Evolutionary conservation across 768 basidiomycete genomes (phyloP).

Genomic region (Panaeolus papilionaceus): DNA sequence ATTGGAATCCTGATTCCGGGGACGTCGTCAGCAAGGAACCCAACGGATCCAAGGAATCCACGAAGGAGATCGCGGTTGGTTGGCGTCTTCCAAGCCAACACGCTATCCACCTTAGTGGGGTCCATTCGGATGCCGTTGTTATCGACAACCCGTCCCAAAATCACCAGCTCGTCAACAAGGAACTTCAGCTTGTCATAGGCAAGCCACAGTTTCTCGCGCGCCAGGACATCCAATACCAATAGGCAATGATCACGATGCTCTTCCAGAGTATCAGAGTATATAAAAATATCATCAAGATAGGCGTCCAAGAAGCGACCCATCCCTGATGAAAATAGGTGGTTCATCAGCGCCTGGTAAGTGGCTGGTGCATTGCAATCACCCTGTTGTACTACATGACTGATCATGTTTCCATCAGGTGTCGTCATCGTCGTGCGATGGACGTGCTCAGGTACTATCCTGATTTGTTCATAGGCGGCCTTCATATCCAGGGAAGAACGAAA

Average conservation of each 20-base stretch:
- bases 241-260: slow-evolving; percentile 41
- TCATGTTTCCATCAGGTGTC: slow-evolving; percentile 23
- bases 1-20: slow-evolving; percentile 39
- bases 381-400: slow-evolving; percentile 19
- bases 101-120: slow-evolving; percentile 43
- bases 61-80: slow-evolving; percentile 35
- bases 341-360: slow-evolving; percentile 47
- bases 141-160: slow-evolving; percentile 34
- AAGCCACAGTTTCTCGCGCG: slow-evolving; percentile 16
- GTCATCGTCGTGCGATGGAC: slow-evolving; percentile 18
- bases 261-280: slow-evolving; percentile 40
- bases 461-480: slow-evolving; percentile 22
- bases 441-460: slow-evolving; percentile 18
- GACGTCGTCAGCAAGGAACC: slow-evolving; percentile 37
- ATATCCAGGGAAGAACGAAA: slow-evolving; percentile 27
- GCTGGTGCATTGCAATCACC: slow-evolving; percentile 29
- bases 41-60: slow-evolving; percentile 33
- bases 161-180: slow-evolving; percentile 33
- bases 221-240: slow-evolving; percentile 34
- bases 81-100: slow-evolving; percentile 38
- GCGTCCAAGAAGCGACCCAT: slow-evolving; percentile 43
- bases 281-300: slow-evolving; percentile 37
- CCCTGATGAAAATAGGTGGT: slow-evolving; percentile 35
- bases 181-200: slow-evolving; percentile 36
- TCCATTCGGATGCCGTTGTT: slow-evolving; percentile 45